Conservation (phyloP, 768 basidiomycete genomes). For the Tulasnella sp. region DNA sequence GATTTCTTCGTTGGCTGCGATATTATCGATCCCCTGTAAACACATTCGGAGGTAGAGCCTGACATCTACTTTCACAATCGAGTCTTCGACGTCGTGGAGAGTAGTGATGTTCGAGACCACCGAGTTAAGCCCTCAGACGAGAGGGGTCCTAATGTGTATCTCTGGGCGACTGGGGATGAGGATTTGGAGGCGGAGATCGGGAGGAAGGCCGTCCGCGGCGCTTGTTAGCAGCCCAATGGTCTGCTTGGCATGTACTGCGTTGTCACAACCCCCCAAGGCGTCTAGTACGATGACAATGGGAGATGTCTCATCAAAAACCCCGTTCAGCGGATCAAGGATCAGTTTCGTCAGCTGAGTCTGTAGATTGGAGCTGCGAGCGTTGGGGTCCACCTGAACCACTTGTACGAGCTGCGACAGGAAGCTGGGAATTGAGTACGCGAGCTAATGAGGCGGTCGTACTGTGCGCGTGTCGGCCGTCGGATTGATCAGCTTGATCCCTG, state of each 20-base stretch:
- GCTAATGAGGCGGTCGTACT: conserved; percentile 27
- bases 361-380: conserved; percentile 16
- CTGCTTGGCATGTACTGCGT: not conserved
- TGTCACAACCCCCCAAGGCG: conserved; percentile 29
- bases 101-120: not conserved
- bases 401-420: conserved; percentile 1
- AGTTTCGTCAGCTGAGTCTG: conserved; percentile 20
- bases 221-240: conserved; percentile 22
- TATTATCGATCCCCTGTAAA: not conserved
- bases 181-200: conserved; percentile 22
- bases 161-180: conserved; percentile 28
- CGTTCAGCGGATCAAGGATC: conserved; percentile 16
- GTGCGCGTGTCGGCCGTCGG: conserved; percentile 22
- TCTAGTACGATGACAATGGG: conserved; percentile 29
- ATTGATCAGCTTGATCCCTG: conserved; percentile 18
- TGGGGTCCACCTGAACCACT: conserved; percentile 6
- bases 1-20: not conserved
- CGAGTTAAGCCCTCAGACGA: not conserved
- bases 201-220: not conserved
- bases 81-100: conserved; percentile 13
- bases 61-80: conserved; percentile 10
- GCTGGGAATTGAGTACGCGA: conserved; percentile 20
- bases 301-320: not conserved
- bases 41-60: conserved; percentile 5
- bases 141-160: conserved; percentile 20